Evolutionary conservation across 2,329 filamentous ascomycete genomes (phyloP).

Genomic region (Hymenoscyphus fraxineus): DNA sequence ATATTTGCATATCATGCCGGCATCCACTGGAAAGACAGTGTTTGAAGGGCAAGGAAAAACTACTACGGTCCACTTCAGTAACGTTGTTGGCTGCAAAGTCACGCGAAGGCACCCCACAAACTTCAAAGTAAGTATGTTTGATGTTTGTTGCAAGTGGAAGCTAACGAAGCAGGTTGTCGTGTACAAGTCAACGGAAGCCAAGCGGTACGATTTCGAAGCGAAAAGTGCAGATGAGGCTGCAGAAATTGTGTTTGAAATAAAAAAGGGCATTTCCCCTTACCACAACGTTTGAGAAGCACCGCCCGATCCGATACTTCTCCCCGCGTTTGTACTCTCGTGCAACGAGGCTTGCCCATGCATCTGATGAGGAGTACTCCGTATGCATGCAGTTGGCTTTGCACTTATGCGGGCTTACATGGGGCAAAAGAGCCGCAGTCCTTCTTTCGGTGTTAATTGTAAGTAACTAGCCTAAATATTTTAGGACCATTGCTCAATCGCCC

Average conservation of each 20-base stretch:
- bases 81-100: conserved; percentile 78
- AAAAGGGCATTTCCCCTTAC: conserved; percentile 69
- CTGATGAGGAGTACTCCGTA: background rate
- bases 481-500: too few relatives aligned
- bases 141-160: background rate
- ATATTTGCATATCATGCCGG: conserved; percentile 80
- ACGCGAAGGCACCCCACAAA: conserved; percentile 75
- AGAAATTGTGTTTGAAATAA: conserved; percentile 76
- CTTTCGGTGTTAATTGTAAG: too few relatives aligned
- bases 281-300: conserved; percentile 26
- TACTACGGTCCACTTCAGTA: conserved; percentile 78
- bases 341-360: background rate
- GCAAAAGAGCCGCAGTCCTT: too few relatives aligned
- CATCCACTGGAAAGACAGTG: conserved; percentile 60
- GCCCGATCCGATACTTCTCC: background rate
- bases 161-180: conserved; percentile 56
- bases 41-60: conserved; percentile 65
- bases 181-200: conserved; percentile 71
- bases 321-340: background rate
- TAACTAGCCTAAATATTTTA: too few relatives aligned
- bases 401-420: background rate
- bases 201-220: conserved; percentile 84
- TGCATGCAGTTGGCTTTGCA: background rate
- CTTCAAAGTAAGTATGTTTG: conserved; percentile 59
- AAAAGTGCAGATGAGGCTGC: conserved; percentile 65